These are phyloP conservation scores for Balakata baccata DNA, from an alignment of 345 rosid genomes.

Conservation along the genomic window DNA sequence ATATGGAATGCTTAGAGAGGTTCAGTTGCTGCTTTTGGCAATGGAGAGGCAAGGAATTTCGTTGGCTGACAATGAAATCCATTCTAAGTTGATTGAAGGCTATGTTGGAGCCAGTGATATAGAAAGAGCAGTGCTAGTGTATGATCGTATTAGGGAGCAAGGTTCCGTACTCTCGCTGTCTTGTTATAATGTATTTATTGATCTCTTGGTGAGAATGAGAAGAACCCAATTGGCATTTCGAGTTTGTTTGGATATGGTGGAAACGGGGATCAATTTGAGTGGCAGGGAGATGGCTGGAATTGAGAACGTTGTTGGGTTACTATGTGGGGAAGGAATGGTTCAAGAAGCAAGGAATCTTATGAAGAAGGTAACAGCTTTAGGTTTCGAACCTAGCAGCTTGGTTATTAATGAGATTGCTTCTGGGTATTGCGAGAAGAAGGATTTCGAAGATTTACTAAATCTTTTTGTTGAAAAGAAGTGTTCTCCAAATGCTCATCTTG, in stretches of 20 bases:
- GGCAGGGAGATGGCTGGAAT: conserved; percentile 29
- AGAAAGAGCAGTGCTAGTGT: conserved; percentile 52
- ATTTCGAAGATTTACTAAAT: conserved; percentile 66
- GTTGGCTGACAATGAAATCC: conserved; percentile 40
- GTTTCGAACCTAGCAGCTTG: conserved; percentile 38
- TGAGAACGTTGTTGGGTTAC: conserved; percentile 48
- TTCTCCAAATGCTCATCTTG: conserved; percentile 42
- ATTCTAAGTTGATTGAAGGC: conserved; percentile 47
- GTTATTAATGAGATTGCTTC: conserved; percentile 46
- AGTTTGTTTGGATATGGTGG: conserved; percentile 57
- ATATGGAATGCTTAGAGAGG: conserved; percentile 57
- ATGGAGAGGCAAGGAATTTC: conserved; percentile 41
- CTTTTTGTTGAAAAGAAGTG: conserved; percentile 44
- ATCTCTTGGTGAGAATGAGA: conserved; percentile 44
- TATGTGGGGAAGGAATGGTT: conserved; percentile 58
- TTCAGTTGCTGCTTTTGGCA: conserved; percentile 48
- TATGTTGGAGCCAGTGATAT: conserved; percentile 42
- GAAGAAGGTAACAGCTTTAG: conserved; percentile 48
- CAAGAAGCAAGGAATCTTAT: conserved; percentile 59
- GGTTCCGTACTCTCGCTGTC: conserved; percentile 42
- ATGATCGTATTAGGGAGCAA: conserved; percentile 45
- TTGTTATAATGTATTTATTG: conserved; percentile 44
- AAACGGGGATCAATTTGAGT: conserved; percentile 20
- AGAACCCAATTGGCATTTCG: conserved; percentile 45
- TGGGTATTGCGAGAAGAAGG: conserved; percentile 66